Evolutionary conservation across 2,329 filamentous ascomycete genomes (phyloP).

Genomic region (Calonectria leucothoes): DNA sequence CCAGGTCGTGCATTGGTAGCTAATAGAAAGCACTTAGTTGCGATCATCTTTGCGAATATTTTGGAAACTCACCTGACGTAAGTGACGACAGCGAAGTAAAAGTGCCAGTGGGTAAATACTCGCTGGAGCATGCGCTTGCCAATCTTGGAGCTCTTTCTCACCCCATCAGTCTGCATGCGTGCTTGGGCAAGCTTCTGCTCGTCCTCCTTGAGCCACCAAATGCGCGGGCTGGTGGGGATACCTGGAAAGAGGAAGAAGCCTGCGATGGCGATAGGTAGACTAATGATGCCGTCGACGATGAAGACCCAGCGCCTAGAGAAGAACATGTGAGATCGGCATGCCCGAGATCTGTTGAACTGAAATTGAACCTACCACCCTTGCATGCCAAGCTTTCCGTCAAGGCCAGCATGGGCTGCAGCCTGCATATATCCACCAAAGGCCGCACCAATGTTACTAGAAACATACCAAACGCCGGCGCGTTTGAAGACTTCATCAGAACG

Average conservation of each 20-base stretch:
- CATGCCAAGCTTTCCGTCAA: constrained; percentile 28
- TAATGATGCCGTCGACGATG: constrained; percentile 49
- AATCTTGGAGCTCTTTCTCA: constrained; percentile 37
- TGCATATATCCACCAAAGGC: constrained; percentile 34
- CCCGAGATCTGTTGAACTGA: not conserved
- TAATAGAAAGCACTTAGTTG: not conserved
- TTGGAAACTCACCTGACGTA: constrained; percentile 33
- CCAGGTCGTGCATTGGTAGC: constrained; percentile 36
- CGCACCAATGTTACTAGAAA: constrained; percentile 38
- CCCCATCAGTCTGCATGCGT: constrained; percentile 38
- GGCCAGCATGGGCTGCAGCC: constrained; percentile 28
- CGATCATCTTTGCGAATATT: not conserved
- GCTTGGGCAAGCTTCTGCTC: constrained; percentile 40
- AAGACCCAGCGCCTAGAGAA: constrained; percentile 46
- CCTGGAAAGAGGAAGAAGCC: constrained; percentile 45
- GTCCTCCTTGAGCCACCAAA: constrained; percentile 41
- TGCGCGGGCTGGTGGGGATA: constrained; percentile 35
- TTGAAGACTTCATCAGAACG: constrained; percentile 55
- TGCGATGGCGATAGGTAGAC: constrained; percentile 41
- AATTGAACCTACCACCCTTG: constrained; percentile 25
- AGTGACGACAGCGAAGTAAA: constrained; percentile 37
- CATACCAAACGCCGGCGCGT: constrained; percentile 61
- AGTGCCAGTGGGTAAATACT: constrained; percentile 43
- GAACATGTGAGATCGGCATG: not conserved
- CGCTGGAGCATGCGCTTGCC: constrained; percentile 40